Evolutionary conservation across 2,329 filamentous ascomycete species (phyloP).

Genomic region (Monosporascus ibericus): DNA sequence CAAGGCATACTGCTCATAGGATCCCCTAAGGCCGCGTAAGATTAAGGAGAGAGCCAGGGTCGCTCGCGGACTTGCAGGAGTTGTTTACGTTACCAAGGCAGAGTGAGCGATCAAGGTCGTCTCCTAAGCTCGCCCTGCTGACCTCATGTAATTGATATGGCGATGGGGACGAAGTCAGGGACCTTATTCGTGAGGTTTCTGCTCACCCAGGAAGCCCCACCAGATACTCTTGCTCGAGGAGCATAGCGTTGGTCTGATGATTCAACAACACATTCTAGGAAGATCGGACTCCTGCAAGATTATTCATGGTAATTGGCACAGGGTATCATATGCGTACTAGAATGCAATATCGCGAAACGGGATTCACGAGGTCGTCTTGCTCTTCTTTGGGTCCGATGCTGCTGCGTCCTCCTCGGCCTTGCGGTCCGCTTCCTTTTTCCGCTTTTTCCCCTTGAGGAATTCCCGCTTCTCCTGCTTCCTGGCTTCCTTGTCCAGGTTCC

Average conservation of each 20-base stretch:
- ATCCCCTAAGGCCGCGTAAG: no score
- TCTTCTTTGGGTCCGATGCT: slow-evolving; percentile 16
- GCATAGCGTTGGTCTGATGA: neutral
- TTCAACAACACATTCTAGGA: neutral
- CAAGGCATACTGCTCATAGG: no score
- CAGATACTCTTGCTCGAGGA: no score
- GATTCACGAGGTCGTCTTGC: slow-evolving; percentile 9
- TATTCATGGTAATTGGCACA: neutral
- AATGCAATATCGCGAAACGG: neutral
- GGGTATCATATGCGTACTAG: slow-evolving; percentile 10
- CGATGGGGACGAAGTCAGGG: no score
- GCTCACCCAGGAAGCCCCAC: no score
- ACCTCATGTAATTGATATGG: no score
- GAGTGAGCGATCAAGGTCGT: no score
- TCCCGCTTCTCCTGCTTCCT: slow-evolving; percentile 53
- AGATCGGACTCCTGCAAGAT: neutral
- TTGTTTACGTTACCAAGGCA: no score
- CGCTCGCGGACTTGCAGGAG: no score
- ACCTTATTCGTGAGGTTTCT: no score
- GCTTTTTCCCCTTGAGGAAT: slow-evolving; percentile 40
- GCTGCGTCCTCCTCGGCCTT: slow-evolving; percentile 12
- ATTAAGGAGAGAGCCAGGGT: no score
- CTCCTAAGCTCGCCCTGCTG: no score
- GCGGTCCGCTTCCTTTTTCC: slow-evolving; percentile 26
- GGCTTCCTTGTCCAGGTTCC: slow-evolving; percentile 45